These are phyloP conservation scores for Paramecium caudatum DNA, from an alignment of 73 alveolate genomes.

Conservation along the genomic window DNA sequence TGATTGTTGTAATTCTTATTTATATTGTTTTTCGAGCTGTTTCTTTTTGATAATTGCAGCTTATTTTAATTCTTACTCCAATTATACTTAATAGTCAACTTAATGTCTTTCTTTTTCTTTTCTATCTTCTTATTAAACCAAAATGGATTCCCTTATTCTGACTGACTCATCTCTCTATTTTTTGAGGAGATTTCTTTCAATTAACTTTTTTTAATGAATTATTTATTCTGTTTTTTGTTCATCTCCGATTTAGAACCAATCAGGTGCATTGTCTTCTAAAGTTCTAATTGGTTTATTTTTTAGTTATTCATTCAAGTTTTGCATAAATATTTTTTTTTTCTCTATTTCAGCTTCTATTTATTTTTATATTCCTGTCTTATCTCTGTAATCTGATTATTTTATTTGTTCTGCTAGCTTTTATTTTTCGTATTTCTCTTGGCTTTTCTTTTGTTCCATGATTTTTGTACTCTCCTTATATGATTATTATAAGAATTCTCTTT, in stretches of 20 bases:
- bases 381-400: neutral
- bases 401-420: slow-evolving; percentile 25
- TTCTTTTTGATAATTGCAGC: neutral
- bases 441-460: neutral
- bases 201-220: neutral
- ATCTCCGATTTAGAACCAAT: slow-evolving; percentile 48
- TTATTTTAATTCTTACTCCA: neutral
- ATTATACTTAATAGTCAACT: slow-evolving; percentile 6
- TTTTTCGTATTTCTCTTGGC: neutral
- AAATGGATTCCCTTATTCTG: neutral
- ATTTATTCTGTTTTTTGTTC: neutral
- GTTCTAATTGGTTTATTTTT: neutral
- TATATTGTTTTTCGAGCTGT: neutral
- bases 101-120: slow-evolving; percentile 29
- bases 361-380: neutral
- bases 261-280: neutral
- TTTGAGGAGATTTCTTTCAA: neutral
- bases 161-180: slow-evolving; percentile 51
- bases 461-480: slow-evolving; percentile 1
- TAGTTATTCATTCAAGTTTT: slow-evolving; percentile 1
- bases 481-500: slow-evolving; percentile 33
- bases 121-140: neutral
- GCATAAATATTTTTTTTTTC: slow-evolving; percentile 42
- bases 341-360: neutral
- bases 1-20: neutral